phyloP scores from a whole-genome alignment of 305 asterid genomes.

The Fraxinus angustifolia region DNA sequence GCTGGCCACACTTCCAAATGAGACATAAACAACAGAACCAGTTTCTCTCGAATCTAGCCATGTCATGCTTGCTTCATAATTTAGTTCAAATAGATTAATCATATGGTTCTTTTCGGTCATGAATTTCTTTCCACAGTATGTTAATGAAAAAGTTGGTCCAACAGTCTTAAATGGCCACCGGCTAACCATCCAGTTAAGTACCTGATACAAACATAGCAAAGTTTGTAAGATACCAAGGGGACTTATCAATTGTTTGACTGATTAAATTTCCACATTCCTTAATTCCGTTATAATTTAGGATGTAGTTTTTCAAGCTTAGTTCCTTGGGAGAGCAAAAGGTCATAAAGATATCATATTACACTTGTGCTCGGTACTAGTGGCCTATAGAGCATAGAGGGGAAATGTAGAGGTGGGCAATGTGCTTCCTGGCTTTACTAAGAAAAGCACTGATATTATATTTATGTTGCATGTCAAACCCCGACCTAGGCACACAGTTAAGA shows the following conservation, averaged over 20 bases:
- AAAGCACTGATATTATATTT: neutral
- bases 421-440: neutral
- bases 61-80: constrained; percentile 27
- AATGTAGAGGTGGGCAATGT: neutral
- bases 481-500: neutral
- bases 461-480: neutral
- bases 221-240: neutral
- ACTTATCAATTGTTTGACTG: neutral
- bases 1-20: constrained; percentile 51
- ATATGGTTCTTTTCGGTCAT: constrained; percentile 26
- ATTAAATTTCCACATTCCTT: neutral
- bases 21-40: constrained; percentile 46
- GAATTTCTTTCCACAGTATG: constrained; percentile 16
- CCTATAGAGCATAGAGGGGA: neutral
- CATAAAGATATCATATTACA: neutral
- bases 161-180: constrained; percentile 32
- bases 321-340: neutral
- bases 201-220: neutral
- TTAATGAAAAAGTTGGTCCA: constrained; percentile 36
- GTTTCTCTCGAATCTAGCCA: constrained; percentile 44
- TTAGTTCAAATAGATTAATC: constrained; percentile 32
- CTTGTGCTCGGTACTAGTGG: neutral
- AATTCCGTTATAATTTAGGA: neutral
- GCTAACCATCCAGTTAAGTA: constrained; percentile 30
- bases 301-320: neutral